Base-by-base conservation (phyloP, 78 protist genomes). In the Cavenderia fasciculata region DNA sequence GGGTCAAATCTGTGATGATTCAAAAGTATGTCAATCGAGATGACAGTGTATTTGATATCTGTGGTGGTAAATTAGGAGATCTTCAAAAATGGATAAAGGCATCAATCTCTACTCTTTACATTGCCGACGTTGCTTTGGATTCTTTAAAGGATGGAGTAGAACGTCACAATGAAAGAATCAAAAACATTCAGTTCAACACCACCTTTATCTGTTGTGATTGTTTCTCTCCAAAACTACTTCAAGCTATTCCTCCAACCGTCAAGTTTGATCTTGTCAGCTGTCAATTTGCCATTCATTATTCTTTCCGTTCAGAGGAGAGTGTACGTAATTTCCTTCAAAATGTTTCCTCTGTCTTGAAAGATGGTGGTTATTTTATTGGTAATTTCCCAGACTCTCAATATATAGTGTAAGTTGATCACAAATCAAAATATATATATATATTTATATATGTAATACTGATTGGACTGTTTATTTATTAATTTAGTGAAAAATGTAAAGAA, bases 31-130 rank as follows among this genome's bases (percentile, higher is more conserved):
- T 69, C 25, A 49, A 27, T 14, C 70, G 36, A 10, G 59, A 44
- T 59, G 34, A 40, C 1, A 31, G 29, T 29, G 94, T 95, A 4
- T 63, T 95, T 34, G 97, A 95, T 68, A 52, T 95, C 1, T 74
- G 90, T 3, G 74, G 95, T 49, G 97, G 97, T 31, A 82, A 91
- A 23, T 77, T 94, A 2, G 97, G 97, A 36, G 97, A 95, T 68
- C 44, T 95, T 21, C 85, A 57, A 36, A 95, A 95, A 65, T 95
- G 74, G 69, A 40, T 71, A 18, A 94, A 95, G 38, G 90, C 52
- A 10, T 33, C 41, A 33, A 79, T 95, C n/a, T 52, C 43, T 43
- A 0, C 54, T 2, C 57, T 86, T 16, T 40, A 49, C n/a, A 68
- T 86, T 7, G 59, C 94, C 0, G 97, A 95, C 68, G 62, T 94